Evolutionary conservation across 163 green algal species (phyloP).

Genomic region (Dunaliella salina): DNA sequence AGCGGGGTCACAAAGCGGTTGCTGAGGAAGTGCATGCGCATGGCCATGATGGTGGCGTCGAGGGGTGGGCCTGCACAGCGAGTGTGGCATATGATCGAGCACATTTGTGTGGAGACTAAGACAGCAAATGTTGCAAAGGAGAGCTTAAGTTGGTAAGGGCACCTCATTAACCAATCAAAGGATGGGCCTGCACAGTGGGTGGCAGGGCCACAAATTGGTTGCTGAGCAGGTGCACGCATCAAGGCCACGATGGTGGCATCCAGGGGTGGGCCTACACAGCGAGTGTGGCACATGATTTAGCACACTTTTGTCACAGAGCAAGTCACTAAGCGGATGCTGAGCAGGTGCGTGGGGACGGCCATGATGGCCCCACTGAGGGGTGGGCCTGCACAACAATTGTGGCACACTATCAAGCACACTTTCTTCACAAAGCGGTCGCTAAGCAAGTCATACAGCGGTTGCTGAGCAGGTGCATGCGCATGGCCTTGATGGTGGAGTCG

Average conservation of each 20-base stretch:
- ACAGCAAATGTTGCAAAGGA: too few species aligned
- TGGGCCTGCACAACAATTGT: background rate
- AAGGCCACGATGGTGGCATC: conserved; percentile 22
- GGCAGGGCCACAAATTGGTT: conserved; percentile 17
- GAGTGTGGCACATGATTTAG: too few species aligned
- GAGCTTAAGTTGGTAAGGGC: too few species aligned
- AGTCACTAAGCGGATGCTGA: conserved; percentile 23
- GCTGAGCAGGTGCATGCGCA: conserved; percentile 15
- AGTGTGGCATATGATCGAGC: too few species aligned
- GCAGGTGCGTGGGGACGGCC: conserved; percentile 6
- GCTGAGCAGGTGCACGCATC: conserved; percentile 12
- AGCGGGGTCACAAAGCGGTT: conserved; percentile 19
- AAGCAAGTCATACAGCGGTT: conserved; percentile 18
- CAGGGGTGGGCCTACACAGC: background rate
- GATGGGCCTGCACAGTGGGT: too few species aligned
- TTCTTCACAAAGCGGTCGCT: too few species aligned
- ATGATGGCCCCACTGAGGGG: conserved; percentile 14
- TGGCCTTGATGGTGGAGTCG: conserved; percentile 17
- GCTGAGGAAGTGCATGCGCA: conserved; percentile 15
- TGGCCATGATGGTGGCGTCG: conserved; percentile 20
- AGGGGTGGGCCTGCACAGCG: background rate
- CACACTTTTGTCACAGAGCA: too few species aligned
- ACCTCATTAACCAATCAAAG: too few species aligned
- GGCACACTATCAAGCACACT: too few species aligned
- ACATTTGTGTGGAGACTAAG: too few species aligned